Evolutionary conservation across 305 asterid genomes (phyloP).

Genomic region (Rubia tinctorum): DNA sequence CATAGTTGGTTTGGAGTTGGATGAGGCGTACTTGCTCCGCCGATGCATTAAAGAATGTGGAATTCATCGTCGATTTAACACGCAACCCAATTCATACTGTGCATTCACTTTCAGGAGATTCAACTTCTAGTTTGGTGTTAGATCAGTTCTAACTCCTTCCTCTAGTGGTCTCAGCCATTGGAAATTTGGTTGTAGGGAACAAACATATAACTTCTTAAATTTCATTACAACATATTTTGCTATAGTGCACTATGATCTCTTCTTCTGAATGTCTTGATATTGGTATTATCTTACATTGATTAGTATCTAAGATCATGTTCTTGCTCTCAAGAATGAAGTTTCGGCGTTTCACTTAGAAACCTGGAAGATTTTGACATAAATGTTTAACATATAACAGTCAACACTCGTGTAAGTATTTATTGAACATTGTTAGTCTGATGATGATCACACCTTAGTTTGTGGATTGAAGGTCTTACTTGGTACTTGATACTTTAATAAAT

Average conservation of each 20-base stretch:
- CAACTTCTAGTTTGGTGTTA: conserved; percentile 34
- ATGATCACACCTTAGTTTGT: not conserved
- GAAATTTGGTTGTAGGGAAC: conserved; percentile 55
- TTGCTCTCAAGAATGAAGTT: not conserved
- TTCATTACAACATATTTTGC: not conserved
- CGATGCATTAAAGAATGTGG: conserved; percentile 40
- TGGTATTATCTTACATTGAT: not conserved
- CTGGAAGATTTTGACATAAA: not conserved
- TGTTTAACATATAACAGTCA: not conserved
- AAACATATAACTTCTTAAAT: conserved; percentile 33
- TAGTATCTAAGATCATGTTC: not conserved
- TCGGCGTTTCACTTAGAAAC: not conserved
- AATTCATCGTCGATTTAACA: conserved; percentile 54
- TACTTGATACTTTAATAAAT: conserved; percentile 67
- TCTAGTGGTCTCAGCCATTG: conserved; percentile 81
- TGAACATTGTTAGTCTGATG: not conserved
- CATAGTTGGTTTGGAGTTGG: no score
- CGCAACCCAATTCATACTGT: conserved; percentile 66
- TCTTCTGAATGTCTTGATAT: not conserved
- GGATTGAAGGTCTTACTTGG: conserved; percentile 46
- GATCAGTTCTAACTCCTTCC: conserved; percentile 77
- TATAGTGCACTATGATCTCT: not conserved
- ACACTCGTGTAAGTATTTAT: not conserved
- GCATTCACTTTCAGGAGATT: conserved; percentile 44
- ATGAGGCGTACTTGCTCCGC: no score